A percentile compares a stretch with the other conserved stretches of the same genome.
Conservation (phyloP, 176 grass and related monocot genomes). For the Carex scoparia region DNA sequence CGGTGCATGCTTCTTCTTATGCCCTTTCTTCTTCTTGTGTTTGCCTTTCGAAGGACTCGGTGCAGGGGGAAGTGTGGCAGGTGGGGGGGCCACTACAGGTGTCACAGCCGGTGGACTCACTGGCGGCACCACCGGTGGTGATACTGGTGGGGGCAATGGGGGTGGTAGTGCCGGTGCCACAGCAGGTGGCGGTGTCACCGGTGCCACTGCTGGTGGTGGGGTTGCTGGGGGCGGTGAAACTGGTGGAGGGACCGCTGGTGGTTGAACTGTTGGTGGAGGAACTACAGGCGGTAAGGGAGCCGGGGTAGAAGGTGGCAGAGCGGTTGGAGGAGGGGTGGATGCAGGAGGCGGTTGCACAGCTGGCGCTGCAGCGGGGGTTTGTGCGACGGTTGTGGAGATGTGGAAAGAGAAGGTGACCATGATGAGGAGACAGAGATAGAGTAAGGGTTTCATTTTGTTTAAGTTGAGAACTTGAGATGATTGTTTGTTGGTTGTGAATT, state of each 20-base stretch:
- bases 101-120: slow-evolving; percentile 23
- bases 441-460: slow-evolving; percentile 15
- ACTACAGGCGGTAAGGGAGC: not conserved
- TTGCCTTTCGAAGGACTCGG: slow-evolving; percentile 62
- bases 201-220: slow-evolving; percentile 11
- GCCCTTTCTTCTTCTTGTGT: slow-evolving; percentile 54
- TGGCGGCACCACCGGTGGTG: slow-evolving; percentile 9
- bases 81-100: slow-evolving; percentile 24
- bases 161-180: slow-evolving; percentile 8
- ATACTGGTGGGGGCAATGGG: slow-evolving; percentile 25
- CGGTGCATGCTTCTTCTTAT: slow-evolving; percentile 55
- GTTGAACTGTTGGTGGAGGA: slow-evolving; percentile 5
- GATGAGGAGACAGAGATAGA: not conserved
- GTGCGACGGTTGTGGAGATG: slow-evolving; percentile 25
- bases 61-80: slow-evolving; percentile 22
- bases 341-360: not conserved
- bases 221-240: slow-evolving; percentile 18
- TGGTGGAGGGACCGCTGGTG: slow-evolving; percentile 3
- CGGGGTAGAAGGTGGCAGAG: slow-evolving; percentile 6
- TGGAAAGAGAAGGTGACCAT: slow-evolving; percentile 6
- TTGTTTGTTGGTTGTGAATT: not conserved
- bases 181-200: not conserved
- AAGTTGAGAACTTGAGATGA: too few species aligned
- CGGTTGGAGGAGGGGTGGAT: slow-evolving; percentile 2
- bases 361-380: slow-evolving; percentile 27